These are phyloP conservation scores for Periconia digitata DNA, from an alignment of 2,329 filamentous ascomycete species.

Conservation along the genomic window DNA sequence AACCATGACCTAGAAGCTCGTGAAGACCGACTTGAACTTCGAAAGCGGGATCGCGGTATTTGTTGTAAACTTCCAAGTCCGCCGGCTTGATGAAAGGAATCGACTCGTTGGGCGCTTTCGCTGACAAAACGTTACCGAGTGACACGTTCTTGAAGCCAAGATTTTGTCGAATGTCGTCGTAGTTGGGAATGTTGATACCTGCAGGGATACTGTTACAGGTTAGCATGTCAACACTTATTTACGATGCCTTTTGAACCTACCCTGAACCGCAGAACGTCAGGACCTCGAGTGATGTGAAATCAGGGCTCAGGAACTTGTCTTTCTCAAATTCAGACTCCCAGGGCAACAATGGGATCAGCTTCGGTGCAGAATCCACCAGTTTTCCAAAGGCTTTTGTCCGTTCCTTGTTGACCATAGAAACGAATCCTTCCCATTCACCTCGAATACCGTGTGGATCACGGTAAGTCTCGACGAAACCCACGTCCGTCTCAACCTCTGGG, in stretches of 20 bases:
- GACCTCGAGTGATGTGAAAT: conserved; percentile 94
- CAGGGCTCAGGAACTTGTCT: conserved; percentile 90
- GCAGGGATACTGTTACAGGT: conserved; percentile 53
- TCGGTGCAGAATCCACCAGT: conserved; percentile 77
- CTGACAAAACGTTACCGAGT: conserved; percentile 87
- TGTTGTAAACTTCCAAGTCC: conserved; percentile 77
- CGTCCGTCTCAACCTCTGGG: conserved; percentile 54
- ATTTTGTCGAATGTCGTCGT: conserved; percentile 69
- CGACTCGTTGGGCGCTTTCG: conserved; percentile 88
- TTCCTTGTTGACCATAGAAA: conserved; percentile 78
- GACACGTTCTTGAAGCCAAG: conserved; percentile 93
- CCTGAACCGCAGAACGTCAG: conserved; percentile 73
- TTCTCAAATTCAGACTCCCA: conserved; percentile 92
- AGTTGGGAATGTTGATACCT: conserved; percentile 62
- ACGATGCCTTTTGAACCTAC: conserved; percentile 15
- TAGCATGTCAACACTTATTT: not conserved
- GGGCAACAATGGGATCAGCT: conserved; percentile 84
- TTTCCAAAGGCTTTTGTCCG: conserved; percentile 84
- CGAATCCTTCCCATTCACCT: conserved; percentile 57
- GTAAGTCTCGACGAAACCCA: conserved; percentile 59
- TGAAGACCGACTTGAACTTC: conserved; percentile 96
- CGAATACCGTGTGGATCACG: conserved; percentile 57
- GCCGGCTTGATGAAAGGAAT: conserved; percentile 83
- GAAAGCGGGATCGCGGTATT: conserved; percentile 83
- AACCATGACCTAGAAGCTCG: conserved; percentile 85